These are phyloP conservation scores for Tolypocladium album DNA, from an alignment of 2,329 filamentous ascomycete species.

Conservation along the genomic window DNA sequence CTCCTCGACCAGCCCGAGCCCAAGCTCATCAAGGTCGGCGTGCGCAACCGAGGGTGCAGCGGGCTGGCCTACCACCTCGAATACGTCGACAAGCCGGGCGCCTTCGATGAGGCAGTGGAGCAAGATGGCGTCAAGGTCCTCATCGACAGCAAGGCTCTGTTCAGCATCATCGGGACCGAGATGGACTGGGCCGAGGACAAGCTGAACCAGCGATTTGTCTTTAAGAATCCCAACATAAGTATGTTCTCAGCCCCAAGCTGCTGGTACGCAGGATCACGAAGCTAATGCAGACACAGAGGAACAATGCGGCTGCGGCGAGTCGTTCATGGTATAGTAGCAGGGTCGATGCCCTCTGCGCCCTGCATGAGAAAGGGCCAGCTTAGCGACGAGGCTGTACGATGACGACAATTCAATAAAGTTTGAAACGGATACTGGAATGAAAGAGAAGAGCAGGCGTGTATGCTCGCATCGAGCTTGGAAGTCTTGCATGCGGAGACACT, in stretches of 20 bases:
- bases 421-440: neutral
- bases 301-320: constrained; percentile 91
- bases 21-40: constrained; percentile 88
- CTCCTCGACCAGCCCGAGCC: constrained; percentile 78
- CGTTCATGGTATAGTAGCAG: constrained; percentile 64
- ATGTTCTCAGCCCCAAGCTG: constrained; percentile 31
- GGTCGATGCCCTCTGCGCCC: neutral
- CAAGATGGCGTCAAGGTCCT: constrained; percentile 94
- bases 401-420: neutral
- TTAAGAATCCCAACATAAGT: constrained; percentile 98
- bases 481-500: neutral
- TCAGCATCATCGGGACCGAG: constrained; percentile 96
- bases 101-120: constrained; percentile 85
- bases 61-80: constrained; percentile 89
- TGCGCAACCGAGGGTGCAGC: constrained; percentile 88
- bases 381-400: neutral
- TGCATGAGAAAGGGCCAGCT: neutral
- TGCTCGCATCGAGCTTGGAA: neutral
- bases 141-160: constrained; percentile 93
- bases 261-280: constrained; percentile 13
- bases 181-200: constrained; percentile 99
- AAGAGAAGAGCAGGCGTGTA: neutral
- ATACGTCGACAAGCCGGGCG: constrained; percentile 82
- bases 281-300: constrained; percentile 54
- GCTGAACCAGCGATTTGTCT: constrained; percentile 82